These are phyloP conservation scores for Hypoxylon sp. DNA, from an alignment of 2,329 filamentous ascomycete species.

Conservation along the genomic window DNA sequence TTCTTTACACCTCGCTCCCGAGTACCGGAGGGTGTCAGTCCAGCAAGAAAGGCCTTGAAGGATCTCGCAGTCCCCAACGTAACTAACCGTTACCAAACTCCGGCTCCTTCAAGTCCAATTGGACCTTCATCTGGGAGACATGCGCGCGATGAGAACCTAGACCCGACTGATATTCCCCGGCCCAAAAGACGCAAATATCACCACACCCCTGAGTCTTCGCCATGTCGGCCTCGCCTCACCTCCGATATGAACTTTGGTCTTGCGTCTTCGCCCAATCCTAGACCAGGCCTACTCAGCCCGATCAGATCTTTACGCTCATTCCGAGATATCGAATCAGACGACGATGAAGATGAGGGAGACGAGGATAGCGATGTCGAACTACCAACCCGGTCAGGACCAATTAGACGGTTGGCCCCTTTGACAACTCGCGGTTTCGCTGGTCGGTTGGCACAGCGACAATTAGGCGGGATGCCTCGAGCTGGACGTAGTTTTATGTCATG, in stretches of 20 bases:
- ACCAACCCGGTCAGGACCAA: constrained; percentile 25
- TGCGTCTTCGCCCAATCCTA: constrained; percentile 17
- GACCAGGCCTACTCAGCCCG: constrained; percentile 49
- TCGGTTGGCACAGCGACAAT: constrained; percentile 53
- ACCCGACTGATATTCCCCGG: constrained; percentile 34
- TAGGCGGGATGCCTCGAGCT: constrained; percentile 49
- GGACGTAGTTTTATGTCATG: constrained; percentile 48
- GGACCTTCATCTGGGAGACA: constrained; percentile 46
- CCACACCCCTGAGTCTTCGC: constrained; percentile 52
- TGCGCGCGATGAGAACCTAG: constrained; percentile 33
- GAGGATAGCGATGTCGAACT: constrained; percentile 47
- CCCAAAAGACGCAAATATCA: constrained; percentile 51
- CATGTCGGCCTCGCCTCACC: constrained; percentile 43
- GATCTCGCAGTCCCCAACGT: constrained; percentile 53
- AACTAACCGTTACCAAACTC: constrained; percentile 51
- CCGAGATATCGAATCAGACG: too few species aligned
- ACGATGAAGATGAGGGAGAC: constrained; percentile 47
- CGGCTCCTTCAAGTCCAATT: constrained; percentile 51
- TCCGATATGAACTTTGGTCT: constrained; percentile 20
- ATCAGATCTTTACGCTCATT: constrained; percentile 48
- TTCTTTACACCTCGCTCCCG: constrained; percentile 62
- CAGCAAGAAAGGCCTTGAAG: constrained; percentile 51
- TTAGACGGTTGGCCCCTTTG: constrained; percentile 46
- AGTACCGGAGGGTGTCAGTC: constrained; percentile 50
- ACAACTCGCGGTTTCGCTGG: constrained; percentile 49